Evolutionary conservation across 2,329 filamentous ascomycete species (phyloP).

Genomic region (Lecanicillium sp.): DNA sequence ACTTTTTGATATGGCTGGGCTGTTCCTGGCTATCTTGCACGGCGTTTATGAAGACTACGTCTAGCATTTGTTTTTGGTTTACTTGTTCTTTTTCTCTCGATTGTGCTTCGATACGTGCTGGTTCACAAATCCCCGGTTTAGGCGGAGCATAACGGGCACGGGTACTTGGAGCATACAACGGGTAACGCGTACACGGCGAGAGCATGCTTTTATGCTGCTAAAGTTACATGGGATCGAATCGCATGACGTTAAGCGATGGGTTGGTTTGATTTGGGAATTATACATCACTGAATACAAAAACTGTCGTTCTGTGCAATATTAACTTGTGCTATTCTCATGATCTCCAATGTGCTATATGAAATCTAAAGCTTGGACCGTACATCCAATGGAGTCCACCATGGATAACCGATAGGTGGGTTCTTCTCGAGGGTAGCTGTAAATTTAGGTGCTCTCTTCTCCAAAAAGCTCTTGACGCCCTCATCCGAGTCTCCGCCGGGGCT

Average conservation of each 20-base stretch:
- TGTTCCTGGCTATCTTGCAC: neutral
- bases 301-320: no score
- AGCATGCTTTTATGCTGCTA: no score
- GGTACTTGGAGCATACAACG: no score
- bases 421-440: constrained; percentile 55
- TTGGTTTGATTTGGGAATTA: no score
- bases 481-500: constrained; percentile 51
- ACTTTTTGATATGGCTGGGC: constrained; percentile 1
- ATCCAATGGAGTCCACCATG: constrained; percentile 56
- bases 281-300: no score
- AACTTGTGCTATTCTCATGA: no score
- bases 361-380: constrained; percentile 19
- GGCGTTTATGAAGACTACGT: constrained; percentile 6
- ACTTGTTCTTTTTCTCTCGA: neutral
- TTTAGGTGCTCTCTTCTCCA: constrained; percentile 57
- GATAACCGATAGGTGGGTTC: constrained; percentile 52
- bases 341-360: constrained; percentile 2
- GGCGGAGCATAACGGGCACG: no score
- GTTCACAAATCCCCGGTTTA: neutral
- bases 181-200: no score
- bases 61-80: constrained; percentile 2
- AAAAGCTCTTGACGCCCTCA: constrained; percentile 61
- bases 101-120: neutral
- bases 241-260: no score
- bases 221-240: no score